phyloP scores from a whole-genome alignment of 345 rosid genomes.

The Populus pruinosa region DNA sequence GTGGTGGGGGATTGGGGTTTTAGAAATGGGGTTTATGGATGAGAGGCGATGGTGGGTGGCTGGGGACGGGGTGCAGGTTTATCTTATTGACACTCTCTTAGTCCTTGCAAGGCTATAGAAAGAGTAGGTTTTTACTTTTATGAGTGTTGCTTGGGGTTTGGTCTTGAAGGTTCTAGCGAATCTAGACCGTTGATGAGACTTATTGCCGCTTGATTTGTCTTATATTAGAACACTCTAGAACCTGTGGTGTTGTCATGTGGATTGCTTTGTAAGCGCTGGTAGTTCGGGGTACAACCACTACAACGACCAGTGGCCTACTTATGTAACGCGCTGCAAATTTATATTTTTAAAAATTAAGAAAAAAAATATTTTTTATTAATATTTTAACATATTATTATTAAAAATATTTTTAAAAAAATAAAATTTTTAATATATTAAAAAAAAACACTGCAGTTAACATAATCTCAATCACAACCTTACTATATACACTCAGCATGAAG shows the following conservation, averaged over 20 bases:
- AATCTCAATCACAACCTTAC: no score
- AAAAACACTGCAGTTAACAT: no score
- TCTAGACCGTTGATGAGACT: conserved; percentile 39
- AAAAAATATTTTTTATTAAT: no score
- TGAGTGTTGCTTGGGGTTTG: not conserved
- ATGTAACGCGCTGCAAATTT: no score
- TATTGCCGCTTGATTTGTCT: not conserved
- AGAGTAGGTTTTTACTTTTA: not conserved
- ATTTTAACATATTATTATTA: no score
- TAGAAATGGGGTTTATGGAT: not conserved
- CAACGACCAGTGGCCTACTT: no score
- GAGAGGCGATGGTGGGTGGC: conserved; percentile 4
- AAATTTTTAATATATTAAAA: no score
- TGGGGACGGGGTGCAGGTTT: not conserved
- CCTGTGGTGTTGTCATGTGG: not conserved
- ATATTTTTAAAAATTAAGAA: no score
- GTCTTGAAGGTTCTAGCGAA: conserved; percentile 29
- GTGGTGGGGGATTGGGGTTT: not conserved
- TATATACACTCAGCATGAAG: no score
- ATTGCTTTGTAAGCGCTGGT: no score
- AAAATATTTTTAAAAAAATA: no score
- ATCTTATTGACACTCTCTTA: not conserved
- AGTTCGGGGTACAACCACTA: no score
- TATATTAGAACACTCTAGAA: conserved; percentile 35
- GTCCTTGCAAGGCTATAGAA: not conserved